Evolutionary conservation across 1,284 basidiomycete species (phyloP).

Genomic region (Heterobasidion parviporum): DNA sequence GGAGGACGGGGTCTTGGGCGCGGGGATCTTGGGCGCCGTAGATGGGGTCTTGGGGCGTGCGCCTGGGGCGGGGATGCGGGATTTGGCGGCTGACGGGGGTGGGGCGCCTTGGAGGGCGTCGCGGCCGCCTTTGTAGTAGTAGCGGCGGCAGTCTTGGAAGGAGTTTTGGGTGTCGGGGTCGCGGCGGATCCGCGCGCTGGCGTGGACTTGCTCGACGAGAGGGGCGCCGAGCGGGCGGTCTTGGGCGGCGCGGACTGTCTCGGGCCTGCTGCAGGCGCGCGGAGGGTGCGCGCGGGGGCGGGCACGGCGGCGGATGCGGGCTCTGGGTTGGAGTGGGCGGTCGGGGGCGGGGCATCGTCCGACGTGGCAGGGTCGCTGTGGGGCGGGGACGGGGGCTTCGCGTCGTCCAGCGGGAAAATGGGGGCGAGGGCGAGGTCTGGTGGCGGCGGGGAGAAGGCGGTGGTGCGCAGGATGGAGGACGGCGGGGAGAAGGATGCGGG

Average conservation of each 20-base stretch:
- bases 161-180: slow-evolving; percentile 13
- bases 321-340: not conserved
- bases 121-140: slow-evolving; percentile 3
- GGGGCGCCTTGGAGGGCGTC: slow-evolving; percentile 14
- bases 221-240: slow-evolving; percentile 12
- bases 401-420: slow-evolving; percentile 1
- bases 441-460: not conserved
- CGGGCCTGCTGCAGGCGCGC: slow-evolving; percentile 17
- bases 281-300: not conserved
- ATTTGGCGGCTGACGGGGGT: slow-evolving; percentile 16
- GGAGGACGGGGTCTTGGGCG: slow-evolving; percentile 21
- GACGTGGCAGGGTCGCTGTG: not conserved
- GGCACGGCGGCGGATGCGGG: not conserved
- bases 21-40: slow-evolving; percentile 9
- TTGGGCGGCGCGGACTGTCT: slow-evolving; percentile 20
- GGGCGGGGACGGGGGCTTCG: not conserved
- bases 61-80: slow-evolving; percentile 21
- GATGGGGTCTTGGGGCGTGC: slow-evolving; percentile 27
- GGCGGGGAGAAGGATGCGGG: not conserved
- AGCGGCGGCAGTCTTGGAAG: slow-evolving; percentile 8
- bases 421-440: not conserved
- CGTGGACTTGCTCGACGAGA: slow-evolving; percentile 20
- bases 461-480: not conserved
- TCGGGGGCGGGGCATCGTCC: not conserved
- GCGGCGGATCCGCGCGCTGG: slow-evolving; percentile 8